Base-by-base conservation (phyloP, 345 rosid species). In the Adansonia digitata region DNA sequence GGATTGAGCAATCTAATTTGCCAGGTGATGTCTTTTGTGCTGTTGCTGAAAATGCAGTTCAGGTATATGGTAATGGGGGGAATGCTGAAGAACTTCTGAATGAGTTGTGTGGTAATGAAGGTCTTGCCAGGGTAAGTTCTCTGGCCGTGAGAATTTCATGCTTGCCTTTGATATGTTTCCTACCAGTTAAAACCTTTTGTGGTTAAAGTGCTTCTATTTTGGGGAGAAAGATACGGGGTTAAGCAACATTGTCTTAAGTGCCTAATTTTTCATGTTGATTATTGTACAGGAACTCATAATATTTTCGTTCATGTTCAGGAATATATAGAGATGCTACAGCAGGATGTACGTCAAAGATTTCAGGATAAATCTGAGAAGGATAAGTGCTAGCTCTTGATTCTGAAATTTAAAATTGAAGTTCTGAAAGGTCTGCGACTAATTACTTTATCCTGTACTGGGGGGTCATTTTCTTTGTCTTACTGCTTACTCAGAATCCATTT, bases 21-120 rank as follows among this genome's bases (percentile, higher is more conserved):
- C 93, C 96, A 1, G 81, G 29, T 45, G 90, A 87, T 77, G 82
- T 92, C 42, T 94, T 91, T 75, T 88, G 55, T 52, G 84, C 88
- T 26, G 79, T 92, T 61, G 88, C 82, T 2, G 91, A 86, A 72
- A 88, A 71, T 72, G 93, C 96, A 48, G 88, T 79, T 34, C 80
- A 37, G 68, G 22, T 81, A 76, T 79, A 72, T 39, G 84, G 77
- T 37, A 66, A 57, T 69, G 81, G 68, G 31, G 60, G 67, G 65
- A 82, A 65, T 67, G 51, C 82, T 59, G 86, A 84, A 37, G 88
- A 86, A 66, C 81, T 86, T 72, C 77, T 83, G 77, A 72, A 74
- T 60, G 96, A 83, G 75, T 79, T 94, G 55, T 76, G 90, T 83
- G 51, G 75, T 27, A 80, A 90, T 42, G 94, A 88, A 68, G 90